Base-by-base conservation (phyloP, 441 rosid species). In the Capsella rubella region DNA sequence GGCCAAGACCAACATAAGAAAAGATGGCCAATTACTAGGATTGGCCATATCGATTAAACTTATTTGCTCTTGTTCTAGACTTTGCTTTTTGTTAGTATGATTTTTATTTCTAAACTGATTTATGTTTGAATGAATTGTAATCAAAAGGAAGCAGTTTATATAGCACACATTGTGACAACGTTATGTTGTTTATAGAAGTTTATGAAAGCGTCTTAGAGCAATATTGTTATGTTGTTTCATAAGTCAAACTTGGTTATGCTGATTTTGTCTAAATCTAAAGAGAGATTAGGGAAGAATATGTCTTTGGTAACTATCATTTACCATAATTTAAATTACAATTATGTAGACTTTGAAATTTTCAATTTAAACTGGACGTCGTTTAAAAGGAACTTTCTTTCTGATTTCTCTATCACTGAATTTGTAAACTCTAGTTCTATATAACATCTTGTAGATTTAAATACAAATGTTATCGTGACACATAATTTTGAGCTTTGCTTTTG, bases 31-130 rank as follows among this genome's bases (percentile, higher is more conserved):
- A 56, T n/a, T 32, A 6, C n/a, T 56, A 15, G 42, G 12, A 32
- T 56, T 56, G 42, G 61, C 62, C 62, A 57, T 57, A 8, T 57
- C 2, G 25, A 54, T 54, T 54, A 10, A 28, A 9, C n/a, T 32
- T 7, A 25, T 55, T 18, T 54, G 13, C 11, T 56, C 61, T 56
- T 56, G 6, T 32, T 32, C 5, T 31, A 47, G 27, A 16, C 52
- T 47, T 21, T 8, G 27, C 13, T 32, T 15, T 8, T 32, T 10
- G 16, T 54, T 54, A 12, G 11, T 29, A 0, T 2, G 59, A 32
- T 56, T 56, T 5, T 56, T 31, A 31, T 0, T 55, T 55, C 8
- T 2, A 8, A 31, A 3, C 60, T 7, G 9, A 32, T 31, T 8
- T n/a, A 1, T 32, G n/a, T 5, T n/a, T 57, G 42, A 34, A 57